Conservation (phyloP, 495 filamentous ascomycete species). For the Annulohypoxylon stygium region DNA sequence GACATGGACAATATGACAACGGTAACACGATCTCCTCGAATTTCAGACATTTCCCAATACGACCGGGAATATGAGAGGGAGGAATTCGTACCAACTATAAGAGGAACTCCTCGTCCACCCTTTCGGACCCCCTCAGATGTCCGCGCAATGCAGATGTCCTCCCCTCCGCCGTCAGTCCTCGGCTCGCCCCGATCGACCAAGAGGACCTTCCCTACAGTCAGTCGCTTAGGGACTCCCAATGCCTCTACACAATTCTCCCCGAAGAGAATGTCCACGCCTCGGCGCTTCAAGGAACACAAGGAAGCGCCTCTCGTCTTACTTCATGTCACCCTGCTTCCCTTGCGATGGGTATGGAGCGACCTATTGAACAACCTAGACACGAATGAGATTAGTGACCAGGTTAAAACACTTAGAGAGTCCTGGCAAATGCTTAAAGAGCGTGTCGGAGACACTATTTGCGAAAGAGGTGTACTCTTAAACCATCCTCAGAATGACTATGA, state of each 20-base stretch:
- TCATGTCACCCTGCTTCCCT: constrained; percentile 84
- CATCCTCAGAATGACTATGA: constrained; percentile 94
- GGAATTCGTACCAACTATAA: constrained; percentile 56
- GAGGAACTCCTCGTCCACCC: constrained; percentile 55
- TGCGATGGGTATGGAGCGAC: constrained; percentile 76
- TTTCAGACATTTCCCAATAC: constrained; percentile 59
- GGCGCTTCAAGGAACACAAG: constrained; percentile 61
- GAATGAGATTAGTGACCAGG: constrained; percentile 64
- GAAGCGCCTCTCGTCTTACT: constrained; percentile 82
- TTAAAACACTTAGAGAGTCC: constrained; percentile 71
- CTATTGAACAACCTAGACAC: constrained; percentile 61
- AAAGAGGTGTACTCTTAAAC: constrained; percentile 86
- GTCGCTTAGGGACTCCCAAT: constrained; percentile 60
- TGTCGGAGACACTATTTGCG: constrained; percentile 79
- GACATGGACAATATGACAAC: constrained; percentile 51
- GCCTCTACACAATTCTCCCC: constrained; percentile 63
- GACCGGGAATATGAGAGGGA: constrained; percentile 58
- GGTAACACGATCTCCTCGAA: constrained; percentile 57
- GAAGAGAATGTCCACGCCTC: constrained; percentile 71
- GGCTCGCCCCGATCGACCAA: constrained; percentile 62
- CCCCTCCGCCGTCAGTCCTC: constrained; percentile 67
- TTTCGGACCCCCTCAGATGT: constrained; percentile 79
- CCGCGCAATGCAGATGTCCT: constrained; percentile 82
- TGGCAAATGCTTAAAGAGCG: constrained; percentile 83
- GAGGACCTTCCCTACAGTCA: constrained; percentile 61